phyloP scores from a whole-genome alignment of 805 yeast species.

The Saturnispora sekii region DNA sequence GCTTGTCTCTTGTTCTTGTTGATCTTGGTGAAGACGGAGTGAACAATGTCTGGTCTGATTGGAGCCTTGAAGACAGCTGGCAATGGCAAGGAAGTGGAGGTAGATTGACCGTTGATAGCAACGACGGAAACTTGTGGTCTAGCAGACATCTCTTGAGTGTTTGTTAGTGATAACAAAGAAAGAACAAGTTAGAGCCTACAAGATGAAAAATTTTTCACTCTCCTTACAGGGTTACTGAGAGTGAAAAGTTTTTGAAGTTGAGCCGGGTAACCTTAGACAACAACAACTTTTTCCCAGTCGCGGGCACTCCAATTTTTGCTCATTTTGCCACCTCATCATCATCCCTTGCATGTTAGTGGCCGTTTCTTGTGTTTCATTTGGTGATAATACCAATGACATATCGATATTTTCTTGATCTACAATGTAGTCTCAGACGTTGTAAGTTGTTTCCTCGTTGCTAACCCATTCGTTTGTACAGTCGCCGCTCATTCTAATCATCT shows the following conservation, averaged over 20 bases:
- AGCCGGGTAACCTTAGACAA: conserved; percentile 1
- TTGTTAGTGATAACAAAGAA: conserved; percentile 6
- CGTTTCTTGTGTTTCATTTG: too few species aligned
- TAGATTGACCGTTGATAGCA: conserved; percentile 73
- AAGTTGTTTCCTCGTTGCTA: too few species aligned
- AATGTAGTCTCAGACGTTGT: too few species aligned
- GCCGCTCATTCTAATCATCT: too few species aligned
- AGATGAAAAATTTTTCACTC: conserved; percentile 7
- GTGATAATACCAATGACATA: too few species aligned
- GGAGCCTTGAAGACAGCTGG: conserved; percentile 99
- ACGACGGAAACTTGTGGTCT: conserved; percentile 98
- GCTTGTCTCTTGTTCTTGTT: conserved; percentile 99
- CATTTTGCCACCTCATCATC: too few species aligned
- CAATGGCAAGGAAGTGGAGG: conserved; percentile 76
- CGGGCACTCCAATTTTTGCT: neutral
- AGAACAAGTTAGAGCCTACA: neutral
- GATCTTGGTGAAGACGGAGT: conserved; percentile 95
- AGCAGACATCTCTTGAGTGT: conserved; percentile 25
- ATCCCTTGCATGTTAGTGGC: too few species aligned
- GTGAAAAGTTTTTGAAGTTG: neutral
- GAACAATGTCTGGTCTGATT: conserved; percentile 98
- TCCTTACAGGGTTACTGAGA: neutral
- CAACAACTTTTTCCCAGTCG: neutral
- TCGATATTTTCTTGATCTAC: too few species aligned
- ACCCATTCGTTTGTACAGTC: too few species aligned